Base-by-base conservation (phyloP, 1,284 basidiomycete genomes). In the Inonotus hispidus region DNA sequence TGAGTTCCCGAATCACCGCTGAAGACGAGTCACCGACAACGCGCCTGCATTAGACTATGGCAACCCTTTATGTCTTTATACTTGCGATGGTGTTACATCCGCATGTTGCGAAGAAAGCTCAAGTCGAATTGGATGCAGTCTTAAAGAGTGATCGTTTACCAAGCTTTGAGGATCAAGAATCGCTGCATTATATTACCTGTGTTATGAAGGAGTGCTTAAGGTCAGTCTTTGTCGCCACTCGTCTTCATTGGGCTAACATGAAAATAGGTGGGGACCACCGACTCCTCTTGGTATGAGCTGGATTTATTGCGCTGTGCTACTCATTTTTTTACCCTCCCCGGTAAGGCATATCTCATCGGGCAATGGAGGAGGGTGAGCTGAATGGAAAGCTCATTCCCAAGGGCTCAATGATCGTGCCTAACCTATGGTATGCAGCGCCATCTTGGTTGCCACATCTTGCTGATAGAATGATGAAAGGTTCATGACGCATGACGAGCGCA, bases 161-260 rank as follows among this genome's bases (percentile, higher is more conserved):
- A 1, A 63, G 55, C 1, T 68, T 72, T 13, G 65, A 63, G 10
- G 72, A 74, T 49, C 32, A 63, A 8, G 59, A 63, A 1, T 25
- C 53, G 3, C 59, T 73, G 10, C 71, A 71, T 0, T 73, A 71
- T 62, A 64, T 72, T 13, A 56, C 62, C 32, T 72, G 70, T 0
- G 61, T 71, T 5, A 59, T 71, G 25, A 68, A 71, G 50, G 73
- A 75, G 59, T 63, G 66, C 1, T 57, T 70, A 32, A 63, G 72
- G 23, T 73, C 23, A 27, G 47, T 35, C 35, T 11, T 10, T 35
- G 3, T 45, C 7, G 21, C 19, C 3, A 7, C 23, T 1, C 1
- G 43, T 23, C 10, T 45, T 23, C 35, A 3, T 29, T 29, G 3
- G 54, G 1, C 39, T 39, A 25, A 45, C 29, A 27, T 6, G 29